Evolutionary conservation across 2,329 filamentous ascomycete species (phyloP).

Genomic region (Xylariales sp.): DNA sequence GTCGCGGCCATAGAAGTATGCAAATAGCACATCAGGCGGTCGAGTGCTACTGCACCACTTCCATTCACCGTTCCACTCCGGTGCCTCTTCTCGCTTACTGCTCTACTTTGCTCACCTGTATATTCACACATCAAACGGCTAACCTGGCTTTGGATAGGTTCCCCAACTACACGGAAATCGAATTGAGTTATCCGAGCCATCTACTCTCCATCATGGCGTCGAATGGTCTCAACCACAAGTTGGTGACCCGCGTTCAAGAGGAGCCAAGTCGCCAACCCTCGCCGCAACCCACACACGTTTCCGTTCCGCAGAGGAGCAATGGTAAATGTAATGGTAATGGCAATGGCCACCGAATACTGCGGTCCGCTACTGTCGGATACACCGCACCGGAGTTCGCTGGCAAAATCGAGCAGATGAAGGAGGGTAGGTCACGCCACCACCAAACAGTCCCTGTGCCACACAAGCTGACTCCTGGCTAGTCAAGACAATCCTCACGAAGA

Average conservation of each 20-base stretch:
- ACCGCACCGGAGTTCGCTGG: conserved; percentile 91
- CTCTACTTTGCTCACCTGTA: too few relatives aligned
- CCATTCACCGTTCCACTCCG: too few relatives aligned
- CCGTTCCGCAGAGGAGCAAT: conserved; percentile 55
- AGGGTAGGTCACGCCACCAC: conserved; percentile 46
- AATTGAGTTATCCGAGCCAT: conserved; percentile 25
- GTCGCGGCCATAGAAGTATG: too few relatives aligned
- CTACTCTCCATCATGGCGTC: conserved; percentile 26
- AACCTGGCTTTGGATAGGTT: conserved; percentile 38
- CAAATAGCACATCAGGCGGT: too few relatives aligned
- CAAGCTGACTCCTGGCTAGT: conserved; percentile 49
- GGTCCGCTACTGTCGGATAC: conserved; percentile 89
- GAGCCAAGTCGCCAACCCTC: conserved; percentile 65
- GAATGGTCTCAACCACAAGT: conserved; percentile 33
- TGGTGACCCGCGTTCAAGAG: conserved; percentile 37
- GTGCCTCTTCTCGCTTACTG: too few relatives aligned
- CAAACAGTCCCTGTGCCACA: conserved; percentile 24
- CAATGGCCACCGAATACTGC: conserved; percentile 70
- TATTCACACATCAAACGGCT: conserved; percentile 36
- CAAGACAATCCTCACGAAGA: conserved; percentile 71
- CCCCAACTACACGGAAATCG: conserved; percentile 40
- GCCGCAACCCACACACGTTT: conserved; percentile 82
- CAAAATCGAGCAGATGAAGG: conserved; percentile 84
- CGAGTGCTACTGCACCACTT: too few relatives aligned
- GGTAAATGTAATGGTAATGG: too few relatives aligned